Percentiles rank a stretch among this genome's conserved stretches.
phyloP scores from a whole-genome alignment of 176 grass and related monocot genomes.

The Oryza rufipogon region DNA sequence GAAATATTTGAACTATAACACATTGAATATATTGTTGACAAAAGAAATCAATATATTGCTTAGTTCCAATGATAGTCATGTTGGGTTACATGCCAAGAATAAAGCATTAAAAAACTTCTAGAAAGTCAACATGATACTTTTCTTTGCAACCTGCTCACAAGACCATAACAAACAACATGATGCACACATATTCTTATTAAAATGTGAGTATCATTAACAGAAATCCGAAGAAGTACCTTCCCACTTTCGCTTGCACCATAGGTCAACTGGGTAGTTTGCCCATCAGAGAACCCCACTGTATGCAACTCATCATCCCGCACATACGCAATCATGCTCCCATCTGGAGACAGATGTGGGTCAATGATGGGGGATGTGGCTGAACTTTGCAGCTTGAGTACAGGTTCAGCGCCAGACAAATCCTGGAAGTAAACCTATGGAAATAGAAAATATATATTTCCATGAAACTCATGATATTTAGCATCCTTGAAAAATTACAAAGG shows the following conservation, averaged over 20 bases:
- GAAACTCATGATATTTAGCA: background rate
- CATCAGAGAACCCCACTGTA: conserved; percentile 59
- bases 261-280: conserved; percentile 75
- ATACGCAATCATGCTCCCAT: conserved; percentile 92
- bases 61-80: conserved; percentile 14
- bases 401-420: conserved; percentile 85
- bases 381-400: conserved; percentile 78
- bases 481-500: conserved; percentile 13
- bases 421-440: conserved; percentile 91
- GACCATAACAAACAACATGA: conserved; percentile 15
- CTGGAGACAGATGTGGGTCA: conserved; percentile 90
- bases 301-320: conserved; percentile 86
- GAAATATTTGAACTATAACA: conserved; percentile 18
- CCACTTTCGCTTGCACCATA: conserved; percentile 75
- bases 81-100: conserved; percentile 3
- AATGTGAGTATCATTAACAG: background rate
- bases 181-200: background rate
- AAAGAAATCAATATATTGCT: background rate
- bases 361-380: conserved; percentile 82
- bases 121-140: conserved; percentile 2
- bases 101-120: conserved; percentile 18
- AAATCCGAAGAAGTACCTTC: conserved; percentile 60
- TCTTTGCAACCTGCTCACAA: conserved; percentile 23
- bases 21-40: conserved; percentile 17
- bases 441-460: conserved; percentile 16